A percentile compares a stretch with the other conserved stretches of the same genome.
phyloP scores from a whole-genome alignment of 2,329 filamentous ascomycete genomes.

The Simplicillium sp. region DNA sequence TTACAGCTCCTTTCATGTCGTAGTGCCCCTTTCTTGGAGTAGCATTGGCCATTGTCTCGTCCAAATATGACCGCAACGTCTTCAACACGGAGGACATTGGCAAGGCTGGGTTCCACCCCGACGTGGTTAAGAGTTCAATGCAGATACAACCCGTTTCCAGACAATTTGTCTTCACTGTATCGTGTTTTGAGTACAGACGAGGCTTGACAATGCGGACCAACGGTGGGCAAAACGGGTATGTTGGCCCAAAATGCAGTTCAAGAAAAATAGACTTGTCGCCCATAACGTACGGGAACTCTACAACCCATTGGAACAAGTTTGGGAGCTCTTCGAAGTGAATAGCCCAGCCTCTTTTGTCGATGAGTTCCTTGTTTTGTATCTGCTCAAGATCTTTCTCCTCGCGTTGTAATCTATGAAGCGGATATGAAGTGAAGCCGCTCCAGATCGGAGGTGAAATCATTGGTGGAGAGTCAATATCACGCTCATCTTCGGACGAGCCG shows the following conservation, averaged over 20 bases:
- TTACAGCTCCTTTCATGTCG: slow-evolving; percentile 57
- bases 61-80: slow-evolving; percentile 71
- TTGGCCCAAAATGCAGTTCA: slow-evolving; percentile 70
- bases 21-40: slow-evolving; percentile 50
- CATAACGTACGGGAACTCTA: slow-evolving; percentile 77
- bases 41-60: slow-evolving; percentile 64
- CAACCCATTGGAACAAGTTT: slow-evolving; percentile 86
- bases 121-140: slow-evolving; percentile 76
- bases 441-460: too few species aligned
- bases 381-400: slow-evolving; percentile 57
- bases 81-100: slow-evolving; percentile 72
- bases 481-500: too few species aligned
- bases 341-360: slow-evolving; percentile 73
- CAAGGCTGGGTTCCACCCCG: slow-evolving; percentile 67
- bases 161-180: too few species aligned
- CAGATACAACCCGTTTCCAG: slow-evolving; percentile 55
- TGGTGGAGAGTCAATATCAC: too few species aligned
- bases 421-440: too few species aligned
- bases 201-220: slow-evolving; percentile 79
- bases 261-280: slow-evolving; percentile 61
- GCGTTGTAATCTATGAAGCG: too few species aligned
- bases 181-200: slow-evolving; percentile 39
- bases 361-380: slow-evolving; percentile 49
- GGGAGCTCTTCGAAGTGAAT: slow-evolving; percentile 56
- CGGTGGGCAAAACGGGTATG: slow-evolving; percentile 70